Conservation (phyloP, 2,329 filamentous ascomycete species). For the Xylariales sp. region DNA sequence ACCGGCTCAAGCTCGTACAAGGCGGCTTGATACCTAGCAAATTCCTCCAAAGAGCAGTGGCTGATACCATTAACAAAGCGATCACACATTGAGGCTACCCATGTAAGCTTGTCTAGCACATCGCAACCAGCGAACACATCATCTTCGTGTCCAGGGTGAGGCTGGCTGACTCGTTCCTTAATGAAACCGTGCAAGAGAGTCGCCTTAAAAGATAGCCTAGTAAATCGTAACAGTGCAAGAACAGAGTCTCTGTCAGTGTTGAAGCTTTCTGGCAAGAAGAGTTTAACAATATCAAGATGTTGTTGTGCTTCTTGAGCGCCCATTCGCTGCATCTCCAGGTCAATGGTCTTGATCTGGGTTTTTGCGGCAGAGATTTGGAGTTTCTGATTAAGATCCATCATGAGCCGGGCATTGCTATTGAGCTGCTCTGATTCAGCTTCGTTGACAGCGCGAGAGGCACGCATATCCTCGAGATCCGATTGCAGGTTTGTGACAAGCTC, state of each 20-base stretch:
- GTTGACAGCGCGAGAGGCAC: slow-evolving; percentile 89
- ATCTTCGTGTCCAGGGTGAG: slow-evolving; percentile 77
- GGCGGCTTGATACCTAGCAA: slow-evolving; percentile 81
- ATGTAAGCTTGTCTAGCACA: slow-evolving; percentile 85
- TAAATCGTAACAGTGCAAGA: slow-evolving; percentile 88
- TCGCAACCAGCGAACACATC: slow-evolving; percentile 84
- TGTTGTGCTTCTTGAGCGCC: slow-evolving; percentile 90
- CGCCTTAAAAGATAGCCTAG: slow-evolving; percentile 88
- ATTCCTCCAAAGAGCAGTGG: slow-evolving; percentile 81
- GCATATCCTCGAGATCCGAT: slow-evolving; percentile 89
- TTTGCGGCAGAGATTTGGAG: slow-evolving; percentile 90
- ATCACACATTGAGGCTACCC: slow-evolving; percentile 84
- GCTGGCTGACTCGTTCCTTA: slow-evolving; percentile 78
- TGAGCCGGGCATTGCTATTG: slow-evolving; percentile 86
- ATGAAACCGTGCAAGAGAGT: slow-evolving; percentile 81
- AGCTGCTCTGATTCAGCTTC: slow-evolving; percentile 94
- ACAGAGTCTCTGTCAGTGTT: slow-evolving; percentile 85
- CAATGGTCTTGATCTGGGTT: slow-evolving; percentile 93
- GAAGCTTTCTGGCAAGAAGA: slow-evolving; percentile 89
- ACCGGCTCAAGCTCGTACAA: slow-evolving; percentile 91
- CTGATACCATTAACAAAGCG: slow-evolving; percentile 85
- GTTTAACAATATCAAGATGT: slow-evolving; percentile 87
- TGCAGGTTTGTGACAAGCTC: slow-evolving; percentile 89
- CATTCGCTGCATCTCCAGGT: slow-evolving; percentile 85
- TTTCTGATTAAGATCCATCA: slow-evolving; percentile 97